Evolutionary conservation across 2,329 filamentous ascomycete genomes (phyloP).

Genomic region (Stromatinia cepivora): DNA sequence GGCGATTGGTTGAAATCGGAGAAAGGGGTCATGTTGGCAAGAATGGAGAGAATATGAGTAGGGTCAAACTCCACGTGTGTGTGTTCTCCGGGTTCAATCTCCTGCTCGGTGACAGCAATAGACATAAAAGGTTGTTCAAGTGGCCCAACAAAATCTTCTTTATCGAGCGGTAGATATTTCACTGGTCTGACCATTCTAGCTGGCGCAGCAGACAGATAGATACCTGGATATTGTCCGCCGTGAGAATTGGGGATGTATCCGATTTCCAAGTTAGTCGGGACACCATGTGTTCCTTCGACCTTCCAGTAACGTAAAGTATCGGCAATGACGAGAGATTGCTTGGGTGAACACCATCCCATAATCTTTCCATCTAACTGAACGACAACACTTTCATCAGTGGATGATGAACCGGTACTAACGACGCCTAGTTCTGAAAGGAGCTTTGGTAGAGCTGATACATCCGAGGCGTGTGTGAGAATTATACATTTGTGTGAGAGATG

Average conservation of each 20-base stretch:
- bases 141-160: conserved; percentile 84
- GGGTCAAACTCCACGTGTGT: conserved; percentile 94
- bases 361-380: conserved; percentile 90
- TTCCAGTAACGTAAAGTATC: conserved; percentile 95
- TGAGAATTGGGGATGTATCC: conserved; percentile 86
- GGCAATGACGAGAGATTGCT: conserved; percentile 76
- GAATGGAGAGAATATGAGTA: conserved; percentile 94
- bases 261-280: conserved; percentile 85
- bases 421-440: conserved; percentile 80
- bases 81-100: conserved; percentile 83
- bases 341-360: conserved; percentile 84
- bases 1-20: conserved; percentile 99
- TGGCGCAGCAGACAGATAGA: conserved; percentile 88
- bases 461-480: conserved; percentile 73
- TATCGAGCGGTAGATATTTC: conserved; percentile 85
- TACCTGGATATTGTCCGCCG: conserved; percentile 91
- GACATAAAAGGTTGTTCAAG: conserved; percentile 99
- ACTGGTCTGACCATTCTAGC: conserved; percentile 88
- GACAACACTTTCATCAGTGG: conserved; percentile 78
- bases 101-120: conserved; percentile 85
- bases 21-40: conserved; percentile 98
- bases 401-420: conserved; percentile 71
- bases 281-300: conserved; percentile 77
- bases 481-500: conserved; percentile 94
- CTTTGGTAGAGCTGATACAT: conserved; percentile 72